These are phyloP conservation scores for Micractinium conductrix DNA, from an alignment of 139 green algal genomes.

Conservation along the genomic window DNA sequence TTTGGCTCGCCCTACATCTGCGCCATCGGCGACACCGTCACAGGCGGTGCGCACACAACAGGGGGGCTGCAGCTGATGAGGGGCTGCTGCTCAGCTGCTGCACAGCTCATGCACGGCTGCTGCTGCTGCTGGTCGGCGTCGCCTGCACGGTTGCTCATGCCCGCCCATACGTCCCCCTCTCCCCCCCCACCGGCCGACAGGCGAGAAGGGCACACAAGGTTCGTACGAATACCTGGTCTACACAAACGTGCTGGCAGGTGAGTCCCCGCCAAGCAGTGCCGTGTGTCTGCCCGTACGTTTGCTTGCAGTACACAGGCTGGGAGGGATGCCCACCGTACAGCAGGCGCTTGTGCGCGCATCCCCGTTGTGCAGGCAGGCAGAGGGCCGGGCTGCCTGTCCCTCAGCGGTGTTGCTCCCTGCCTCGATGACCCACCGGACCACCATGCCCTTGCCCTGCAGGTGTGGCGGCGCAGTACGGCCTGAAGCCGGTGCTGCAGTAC, in stretches of 20 bases:
- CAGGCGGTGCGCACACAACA: no score
- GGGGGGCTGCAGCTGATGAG: no score
- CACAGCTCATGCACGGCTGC: background rate
- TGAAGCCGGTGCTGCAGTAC: conserved; percentile 68
- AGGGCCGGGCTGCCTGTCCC: no score
- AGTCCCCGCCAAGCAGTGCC: background rate
- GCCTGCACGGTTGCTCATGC: background rate
- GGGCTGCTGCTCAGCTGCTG: background rate
- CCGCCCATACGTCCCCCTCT: background rate
- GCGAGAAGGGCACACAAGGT: conserved; percentile 57
- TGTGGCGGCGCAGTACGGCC: conserved; percentile 59
- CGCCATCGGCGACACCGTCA: conserved; percentile 86
- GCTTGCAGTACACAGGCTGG: no score
- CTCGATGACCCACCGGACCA: no score
- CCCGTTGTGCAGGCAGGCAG: no score
- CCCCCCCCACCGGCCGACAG: conserved; percentile 11
- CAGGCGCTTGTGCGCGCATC: no score
- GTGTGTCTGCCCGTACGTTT: background rate
- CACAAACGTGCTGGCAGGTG: conserved; percentile 57
- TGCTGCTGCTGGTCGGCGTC: no score
- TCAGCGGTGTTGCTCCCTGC: no score
- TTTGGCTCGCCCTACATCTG: conserved; percentile 81
- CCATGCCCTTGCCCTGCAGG: no score
- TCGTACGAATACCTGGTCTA: conserved; percentile 88
- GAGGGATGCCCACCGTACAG: no score